Conservation (phyloP, 257 asterid genomes). For the Plectranthus barbatus region DNA sequence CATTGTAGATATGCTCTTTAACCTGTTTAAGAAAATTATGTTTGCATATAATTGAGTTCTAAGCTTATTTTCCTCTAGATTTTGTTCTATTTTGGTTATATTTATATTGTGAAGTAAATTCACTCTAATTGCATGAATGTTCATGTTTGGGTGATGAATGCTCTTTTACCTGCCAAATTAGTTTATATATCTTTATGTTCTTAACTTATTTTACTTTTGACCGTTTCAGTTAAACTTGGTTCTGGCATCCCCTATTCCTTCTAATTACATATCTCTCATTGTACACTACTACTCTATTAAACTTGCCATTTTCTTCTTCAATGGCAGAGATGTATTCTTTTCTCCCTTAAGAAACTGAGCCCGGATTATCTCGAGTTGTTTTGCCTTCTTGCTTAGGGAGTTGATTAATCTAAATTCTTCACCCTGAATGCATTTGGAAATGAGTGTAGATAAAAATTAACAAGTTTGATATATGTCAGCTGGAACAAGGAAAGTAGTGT, state of each 20-base stretch:
- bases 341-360: not conserved
- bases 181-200: not conserved
- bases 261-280: no score
- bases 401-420: not conserved
- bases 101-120: not conserved
- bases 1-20: not conserved
- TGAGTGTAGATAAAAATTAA: not conserved
- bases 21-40: not conserved
- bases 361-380: not conserved
- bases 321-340: not conserved
- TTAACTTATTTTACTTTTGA: no score
- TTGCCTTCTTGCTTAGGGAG: not conserved
- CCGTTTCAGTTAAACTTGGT: not conserved
- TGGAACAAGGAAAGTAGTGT: not conserved
- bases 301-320: not conserved
- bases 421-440: not conserved
- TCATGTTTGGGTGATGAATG: not conserved
- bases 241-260: not conserved
- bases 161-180: not conserved
- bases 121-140: not conserved
- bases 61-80: no score
- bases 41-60: not conserved
- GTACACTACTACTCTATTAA: not conserved
- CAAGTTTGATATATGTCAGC: not conserved
- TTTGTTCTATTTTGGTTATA: not conserved